phyloP scores from a whole-genome alignment of 2,329 filamentous ascomycete genomes.

The Colletotrichum nymphaeae region DNA sequence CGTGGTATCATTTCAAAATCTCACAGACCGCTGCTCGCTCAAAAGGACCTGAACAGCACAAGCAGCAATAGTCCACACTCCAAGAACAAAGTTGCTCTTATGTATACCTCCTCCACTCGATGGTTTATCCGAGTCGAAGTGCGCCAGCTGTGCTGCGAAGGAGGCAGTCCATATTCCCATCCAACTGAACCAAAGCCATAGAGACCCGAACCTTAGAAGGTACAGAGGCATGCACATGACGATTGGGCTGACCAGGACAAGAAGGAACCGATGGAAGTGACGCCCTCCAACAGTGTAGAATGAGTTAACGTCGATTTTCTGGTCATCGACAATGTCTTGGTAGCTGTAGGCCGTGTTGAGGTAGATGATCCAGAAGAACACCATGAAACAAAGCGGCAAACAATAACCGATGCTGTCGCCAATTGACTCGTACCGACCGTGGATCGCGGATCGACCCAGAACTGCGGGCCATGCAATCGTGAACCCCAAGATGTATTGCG shows the following conservation, averaged over 20 bases:
- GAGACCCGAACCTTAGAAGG: constrained; percentile 8
- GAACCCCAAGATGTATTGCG: constrained; percentile 41
- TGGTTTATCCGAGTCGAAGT: constrained; percentile 37
- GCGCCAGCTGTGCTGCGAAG: constrained; percentile 30
- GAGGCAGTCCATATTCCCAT: constrained; percentile 26
- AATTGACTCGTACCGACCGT: constrained; percentile 36
- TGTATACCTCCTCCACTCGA: constrained; percentile 38
- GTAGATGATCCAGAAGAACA: constrained; percentile 43
- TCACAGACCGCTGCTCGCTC: neutral
- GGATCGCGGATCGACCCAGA: constrained; percentile 38
- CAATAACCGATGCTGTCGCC: constrained; percentile 35
- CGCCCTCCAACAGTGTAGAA: constrained; percentile 34
- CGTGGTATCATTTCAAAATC: neutral
- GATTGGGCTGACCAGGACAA: constrained; percentile 22
- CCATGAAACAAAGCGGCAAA: constrained; percentile 40
- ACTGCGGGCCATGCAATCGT: constrained; percentile 40
- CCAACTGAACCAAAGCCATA: constrained; percentile 31
- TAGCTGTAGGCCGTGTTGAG: constrained; percentile 42
- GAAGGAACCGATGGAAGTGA: constrained; percentile 24
- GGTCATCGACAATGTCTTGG: constrained; percentile 40
- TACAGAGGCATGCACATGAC: constrained; percentile 26
- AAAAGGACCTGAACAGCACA: constrained; percentile 39
- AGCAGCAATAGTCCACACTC: constrained; percentile 37
- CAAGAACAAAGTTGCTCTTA: constrained; percentile 39
- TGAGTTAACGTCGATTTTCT: constrained; percentile 39